Conservation (phyloP, 2,329 filamentous ascomycete genomes). For the Monilinia fructicola region DNA sequence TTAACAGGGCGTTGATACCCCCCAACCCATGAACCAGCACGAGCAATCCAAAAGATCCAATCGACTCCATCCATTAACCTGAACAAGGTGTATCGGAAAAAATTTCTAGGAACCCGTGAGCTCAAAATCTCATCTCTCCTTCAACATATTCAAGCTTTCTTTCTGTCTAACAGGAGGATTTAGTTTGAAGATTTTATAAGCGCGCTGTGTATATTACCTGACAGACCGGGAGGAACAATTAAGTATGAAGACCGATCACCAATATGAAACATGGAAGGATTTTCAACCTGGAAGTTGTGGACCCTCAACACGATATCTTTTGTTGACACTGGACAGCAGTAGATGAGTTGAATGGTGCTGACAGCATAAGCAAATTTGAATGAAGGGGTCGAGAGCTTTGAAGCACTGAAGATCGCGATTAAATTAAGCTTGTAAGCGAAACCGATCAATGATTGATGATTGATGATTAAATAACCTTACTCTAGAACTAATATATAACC, state of each 20-base stretch:
- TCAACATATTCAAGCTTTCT: no score
- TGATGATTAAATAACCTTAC: not conserved
- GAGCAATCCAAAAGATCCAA: not conserved
- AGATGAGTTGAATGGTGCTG: not conserved
- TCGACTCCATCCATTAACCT: not conserved
- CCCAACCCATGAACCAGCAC: not conserved
- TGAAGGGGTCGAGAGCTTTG: conserved; percentile 10
- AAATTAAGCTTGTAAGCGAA: conserved; percentile 9
- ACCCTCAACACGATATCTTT: not conserved
- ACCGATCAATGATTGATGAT: not conserved
- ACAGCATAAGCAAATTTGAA: conserved; percentile 6
- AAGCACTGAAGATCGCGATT: not conserved
- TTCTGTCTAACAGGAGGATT: not conserved
- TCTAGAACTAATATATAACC: no score
- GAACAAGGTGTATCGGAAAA: not conserved
- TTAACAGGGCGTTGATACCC: not conserved
- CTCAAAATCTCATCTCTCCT: not conserved
- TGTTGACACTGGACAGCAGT: no score
- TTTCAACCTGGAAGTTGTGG: not conserved
- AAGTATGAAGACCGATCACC: not conserved
- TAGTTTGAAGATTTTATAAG: not conserved
- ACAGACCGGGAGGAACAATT: not conserved
- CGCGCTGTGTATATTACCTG: not conserved
- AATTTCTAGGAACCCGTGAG: not conserved
- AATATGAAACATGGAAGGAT: not conserved